Conservation (phyloP, 1,284 basidiomycete species). For the Takashimella koratensis region DNA sequence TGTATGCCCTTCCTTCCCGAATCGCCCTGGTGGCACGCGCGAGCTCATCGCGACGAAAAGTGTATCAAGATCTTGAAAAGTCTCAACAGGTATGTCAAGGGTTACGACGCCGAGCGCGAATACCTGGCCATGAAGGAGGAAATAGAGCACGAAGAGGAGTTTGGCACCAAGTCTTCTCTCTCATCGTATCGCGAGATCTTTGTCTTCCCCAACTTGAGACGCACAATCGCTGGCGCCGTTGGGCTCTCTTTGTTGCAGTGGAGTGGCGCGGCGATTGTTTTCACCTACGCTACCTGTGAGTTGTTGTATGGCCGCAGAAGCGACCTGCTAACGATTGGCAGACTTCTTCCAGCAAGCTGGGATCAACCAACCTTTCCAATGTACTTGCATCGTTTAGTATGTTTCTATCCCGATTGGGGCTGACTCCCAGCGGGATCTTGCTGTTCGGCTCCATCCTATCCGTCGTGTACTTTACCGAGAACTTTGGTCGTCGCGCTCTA, state of each 20-base stretch:
- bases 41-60: conserved; percentile 54
- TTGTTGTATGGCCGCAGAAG: too few relatives aligned
- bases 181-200: conserved; percentile 8
- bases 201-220: too few relatives aligned
- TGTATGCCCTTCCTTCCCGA: conserved; percentile 63
- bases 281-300: too few relatives aligned
- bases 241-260: too few relatives aligned
- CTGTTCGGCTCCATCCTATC: conserved; percentile 7
- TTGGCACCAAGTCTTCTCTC: background rate
- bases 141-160: conserved; percentile 10
- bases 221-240: too few relatives aligned
- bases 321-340: too few relatives aligned
- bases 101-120: conserved; percentile 14
- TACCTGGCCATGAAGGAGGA: conserved; percentile 11
- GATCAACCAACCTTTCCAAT: too few relatives aligned
- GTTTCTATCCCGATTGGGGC: conserved; percentile 2
- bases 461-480: conserved; percentile 7
- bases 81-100: too few relatives aligned
- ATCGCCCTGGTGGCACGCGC: conserved; percentile 57
- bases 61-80: conserved; percentile 54
- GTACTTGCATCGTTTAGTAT: too few relatives aligned
- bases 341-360: too few relatives aligned
- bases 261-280: too few relatives aligned
- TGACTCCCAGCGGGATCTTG: conserved; percentile 1
- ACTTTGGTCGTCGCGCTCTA: conserved; percentile 7